Conservation (phyloP, 2,329 filamentous ascomycete genomes). For the Rutstroemia sp. region DNA sequence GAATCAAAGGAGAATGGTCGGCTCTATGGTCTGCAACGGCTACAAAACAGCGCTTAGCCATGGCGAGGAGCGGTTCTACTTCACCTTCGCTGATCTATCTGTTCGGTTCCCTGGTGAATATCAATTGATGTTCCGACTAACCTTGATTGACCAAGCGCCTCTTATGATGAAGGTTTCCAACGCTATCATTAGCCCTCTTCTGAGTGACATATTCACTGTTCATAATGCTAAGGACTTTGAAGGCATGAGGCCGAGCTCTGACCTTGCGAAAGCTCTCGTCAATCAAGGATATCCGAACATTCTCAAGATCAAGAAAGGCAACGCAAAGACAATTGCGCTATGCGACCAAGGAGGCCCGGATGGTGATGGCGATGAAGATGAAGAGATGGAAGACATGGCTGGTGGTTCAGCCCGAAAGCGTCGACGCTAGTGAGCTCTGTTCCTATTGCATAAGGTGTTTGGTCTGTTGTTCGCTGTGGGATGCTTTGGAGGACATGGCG, state of each 20-base stretch:
- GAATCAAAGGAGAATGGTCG: conserved; percentile 71
- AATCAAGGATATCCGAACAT: conserved; percentile 62
- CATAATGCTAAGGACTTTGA: conserved; percentile 83
- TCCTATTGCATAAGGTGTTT: too few species aligned
- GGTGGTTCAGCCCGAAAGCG: not conserved
- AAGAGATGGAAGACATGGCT: conserved; percentile 15
- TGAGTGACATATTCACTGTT: conserved; percentile 61
- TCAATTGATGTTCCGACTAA: conserved; percentile 64
- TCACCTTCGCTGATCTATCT: conserved; percentile 77
- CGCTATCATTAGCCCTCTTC: conserved; percentile 43
- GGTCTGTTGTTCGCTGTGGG: too few species aligned
- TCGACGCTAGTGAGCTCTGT: not conserved
- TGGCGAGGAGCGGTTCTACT: conserved; percentile 70
- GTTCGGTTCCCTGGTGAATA: conserved; percentile 73
- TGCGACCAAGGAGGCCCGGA: conserved; percentile 29
- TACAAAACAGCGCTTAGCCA: conserved; percentile 71
- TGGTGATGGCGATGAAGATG: conserved; percentile 21
- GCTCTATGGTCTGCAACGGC: conserved; percentile 67
- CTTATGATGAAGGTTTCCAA: conserved; percentile 10
- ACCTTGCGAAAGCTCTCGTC: conserved; percentile 65
- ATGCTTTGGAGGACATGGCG: too few species aligned
- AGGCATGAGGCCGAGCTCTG: conserved; percentile 72
- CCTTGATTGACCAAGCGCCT: conserved; percentile 52
- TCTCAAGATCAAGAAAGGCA: conserved; percentile 82
- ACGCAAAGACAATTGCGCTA: conserved; percentile 45